phyloP scores from a whole-genome alignment of 768 basidiomycete species.

The Naganishia randhawae region DNA sequence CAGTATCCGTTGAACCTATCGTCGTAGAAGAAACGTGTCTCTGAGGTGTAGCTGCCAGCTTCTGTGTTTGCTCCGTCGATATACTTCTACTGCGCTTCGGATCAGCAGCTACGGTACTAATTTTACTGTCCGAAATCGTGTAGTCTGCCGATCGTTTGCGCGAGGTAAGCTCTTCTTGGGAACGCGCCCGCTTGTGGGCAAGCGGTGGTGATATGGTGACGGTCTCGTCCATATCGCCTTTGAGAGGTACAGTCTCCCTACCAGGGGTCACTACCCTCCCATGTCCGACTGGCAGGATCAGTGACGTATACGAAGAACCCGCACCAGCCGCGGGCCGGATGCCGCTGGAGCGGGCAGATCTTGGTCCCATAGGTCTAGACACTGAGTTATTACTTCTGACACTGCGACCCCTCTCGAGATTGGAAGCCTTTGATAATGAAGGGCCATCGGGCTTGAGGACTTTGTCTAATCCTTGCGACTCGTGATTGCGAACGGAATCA shows the following conservation, averaged over 20 bases:
- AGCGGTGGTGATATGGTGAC: constrained; percentile 17
- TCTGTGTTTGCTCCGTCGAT: neutral
- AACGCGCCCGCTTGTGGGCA: constrained; percentile 43
- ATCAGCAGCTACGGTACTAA: neutral
- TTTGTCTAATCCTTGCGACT: no score
- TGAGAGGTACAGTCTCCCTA: constrained; percentile 41
- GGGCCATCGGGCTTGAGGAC: neutral
- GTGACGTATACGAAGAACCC: constrained; percentile 1
- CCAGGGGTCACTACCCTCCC: constrained; percentile 42
- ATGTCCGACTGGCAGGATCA: constrained; percentile 36
- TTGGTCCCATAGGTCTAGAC: constrained; percentile 1
- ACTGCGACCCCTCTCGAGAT: constrained; percentile 1
- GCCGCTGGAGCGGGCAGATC: neutral
- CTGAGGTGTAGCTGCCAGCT: no score
- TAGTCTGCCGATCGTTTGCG: constrained; percentile 40
- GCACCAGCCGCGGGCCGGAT: neutral
- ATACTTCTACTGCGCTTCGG: neutral
- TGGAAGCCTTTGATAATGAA: neutral
- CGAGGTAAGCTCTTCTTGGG: constrained; percentile 43
- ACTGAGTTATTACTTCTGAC: neutral
- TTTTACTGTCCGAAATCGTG: neutral
- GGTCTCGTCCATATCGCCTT: constrained; percentile 29
- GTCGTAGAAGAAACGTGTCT: neutral
- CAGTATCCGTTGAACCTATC: neutral
- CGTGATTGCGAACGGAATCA: neutral